Conservation (phyloP, 768 basidiomycete species). For the Kwoniella dejecticola region DNA sequence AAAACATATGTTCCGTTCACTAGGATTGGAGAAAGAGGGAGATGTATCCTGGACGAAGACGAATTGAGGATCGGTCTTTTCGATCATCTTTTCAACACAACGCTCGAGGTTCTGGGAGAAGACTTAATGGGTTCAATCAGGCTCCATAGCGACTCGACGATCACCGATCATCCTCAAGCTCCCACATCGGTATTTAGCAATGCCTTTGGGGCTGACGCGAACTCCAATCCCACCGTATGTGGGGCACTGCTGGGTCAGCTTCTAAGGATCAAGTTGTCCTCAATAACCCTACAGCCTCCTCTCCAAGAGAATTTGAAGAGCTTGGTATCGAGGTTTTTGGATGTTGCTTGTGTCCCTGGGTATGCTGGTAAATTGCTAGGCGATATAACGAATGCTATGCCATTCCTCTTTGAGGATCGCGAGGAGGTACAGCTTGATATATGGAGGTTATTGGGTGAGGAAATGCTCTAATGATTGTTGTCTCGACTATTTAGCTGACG, state of each 20-base stretch:
- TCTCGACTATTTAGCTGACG: neutral
- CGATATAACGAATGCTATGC: slow-evolving; percentile 45
- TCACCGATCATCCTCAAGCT: neutral
- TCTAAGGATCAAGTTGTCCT: slow-evolving; percentile 19
- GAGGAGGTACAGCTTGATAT: slow-evolving; percentile 39
- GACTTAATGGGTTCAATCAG: slow-evolving; percentile 13
- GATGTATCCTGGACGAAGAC: slow-evolving; percentile 12
- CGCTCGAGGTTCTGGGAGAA: slow-evolving; percentile 23
- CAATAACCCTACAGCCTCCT: neutral
- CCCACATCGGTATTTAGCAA: neutral
- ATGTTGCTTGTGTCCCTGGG: slow-evolving; percentile 26
- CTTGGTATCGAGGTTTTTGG: slow-evolving; percentile 15
- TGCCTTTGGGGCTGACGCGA: slow-evolving; percentile 31
- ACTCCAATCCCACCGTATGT: slow-evolving; percentile 25
- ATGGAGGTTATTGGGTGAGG: slow-evolving; percentile 41
- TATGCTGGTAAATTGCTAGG: slow-evolving; percentile 40
- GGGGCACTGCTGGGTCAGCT: slow-evolving; percentile 38
- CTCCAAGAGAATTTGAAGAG: slow-evolving; percentile 6
- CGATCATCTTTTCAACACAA: slow-evolving; percentile 11
- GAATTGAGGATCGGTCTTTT: slow-evolving; percentile 11
- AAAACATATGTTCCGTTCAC: slow-evolving; percentile 36
- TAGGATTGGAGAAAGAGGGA: slow-evolving; percentile 17
- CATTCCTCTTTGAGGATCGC: slow-evolving; percentile 35
- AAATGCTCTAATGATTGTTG: too few relatives aligned
- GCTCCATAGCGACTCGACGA: slow-evolving; percentile 7